These are phyloP conservation scores for Mycena maculata DNA, from an alignment of 768 basidiomycete genomes.

Conservation along the genomic window DNA sequence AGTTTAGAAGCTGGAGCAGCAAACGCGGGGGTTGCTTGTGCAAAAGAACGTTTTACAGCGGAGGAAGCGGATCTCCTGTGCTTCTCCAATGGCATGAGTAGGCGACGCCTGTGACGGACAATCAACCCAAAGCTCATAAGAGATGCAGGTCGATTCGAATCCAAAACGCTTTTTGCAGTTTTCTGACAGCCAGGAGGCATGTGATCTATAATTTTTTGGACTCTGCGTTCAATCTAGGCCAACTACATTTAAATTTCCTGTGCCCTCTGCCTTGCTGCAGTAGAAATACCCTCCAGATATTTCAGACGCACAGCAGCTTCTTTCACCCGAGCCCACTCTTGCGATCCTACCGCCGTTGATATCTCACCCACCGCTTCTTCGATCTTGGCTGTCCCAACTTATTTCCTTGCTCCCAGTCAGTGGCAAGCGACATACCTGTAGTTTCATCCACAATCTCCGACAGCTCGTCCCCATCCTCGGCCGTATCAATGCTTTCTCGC, in stretches of 20 bases:
- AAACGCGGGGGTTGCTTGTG: constrained; percentile 45
- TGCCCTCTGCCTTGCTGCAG: constrained; percentile 51
- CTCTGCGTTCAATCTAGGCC: too few species aligned
- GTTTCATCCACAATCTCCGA: constrained; percentile 65
- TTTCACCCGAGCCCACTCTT: constrained; percentile 70
- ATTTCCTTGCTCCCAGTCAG: neutral
- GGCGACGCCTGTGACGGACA: constrained; percentile 61
- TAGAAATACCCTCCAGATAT: constrained; percentile 76
- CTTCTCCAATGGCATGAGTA: constrained; percentile 70
- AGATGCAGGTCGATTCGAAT: too few species aligned
- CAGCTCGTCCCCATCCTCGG: constrained; percentile 61
- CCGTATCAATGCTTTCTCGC: constrained; percentile 80
- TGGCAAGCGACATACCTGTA: constrained; percentile 52
- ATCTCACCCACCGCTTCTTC: constrained; percentile 58
- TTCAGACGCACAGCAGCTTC: constrained; percentile 73
- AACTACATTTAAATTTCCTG: constrained; percentile 2
- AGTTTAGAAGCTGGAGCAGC: constrained; percentile 41
- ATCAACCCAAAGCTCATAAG: constrained; percentile 64
- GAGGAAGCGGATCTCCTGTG: constrained; percentile 43
- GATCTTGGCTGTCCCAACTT: constrained; percentile 60
- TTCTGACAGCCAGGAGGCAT: too few species aligned
- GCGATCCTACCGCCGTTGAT: constrained; percentile 58
- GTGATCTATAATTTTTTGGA: too few species aligned
- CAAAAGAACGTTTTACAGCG: constrained; percentile 59
- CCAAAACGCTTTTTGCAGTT: too few species aligned